A percentile compares a stretch with the other conserved stretches of the same genome.
phyloP scores from a whole-genome alignment of 768 basidiomycete genomes.

The Tylopilus plumbeoviolaceoides region DNA sequence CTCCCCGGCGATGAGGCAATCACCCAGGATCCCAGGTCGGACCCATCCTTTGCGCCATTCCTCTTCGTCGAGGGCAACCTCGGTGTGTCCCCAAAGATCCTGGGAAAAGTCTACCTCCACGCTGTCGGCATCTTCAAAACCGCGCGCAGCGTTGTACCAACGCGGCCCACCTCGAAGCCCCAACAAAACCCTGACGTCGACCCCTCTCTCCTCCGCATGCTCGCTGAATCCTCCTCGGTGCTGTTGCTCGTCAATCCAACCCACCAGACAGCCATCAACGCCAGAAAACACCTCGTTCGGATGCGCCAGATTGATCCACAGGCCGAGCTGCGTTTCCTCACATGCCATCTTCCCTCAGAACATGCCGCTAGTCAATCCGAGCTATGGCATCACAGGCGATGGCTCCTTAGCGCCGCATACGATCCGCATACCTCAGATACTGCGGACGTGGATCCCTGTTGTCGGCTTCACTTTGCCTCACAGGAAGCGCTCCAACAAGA shows the following conservation, averaged over 20 bases:
- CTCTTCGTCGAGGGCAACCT: constrained; percentile 55
- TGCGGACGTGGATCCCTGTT: background rate
- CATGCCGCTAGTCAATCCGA: constrained; percentile 63
- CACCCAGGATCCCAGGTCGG: constrained; percentile 14
- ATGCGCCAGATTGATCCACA: constrained; percentile 32
- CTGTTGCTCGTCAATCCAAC: constrained; percentile 66
- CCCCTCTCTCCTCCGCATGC: constrained; percentile 7
- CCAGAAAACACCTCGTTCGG: constrained; percentile 51
- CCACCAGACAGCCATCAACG: constrained; percentile 64
- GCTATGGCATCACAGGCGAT: constrained; percentile 68
- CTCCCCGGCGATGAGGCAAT: constrained; percentile 53
- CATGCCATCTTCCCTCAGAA: constrained; percentile 46
- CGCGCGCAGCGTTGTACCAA: constrained; percentile 12
- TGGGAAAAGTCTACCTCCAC: constrained; percentile 48
- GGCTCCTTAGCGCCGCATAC: constrained; percentile 45
- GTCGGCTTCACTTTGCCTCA: constrained; percentile 24
- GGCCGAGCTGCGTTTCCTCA: constrained; percentile 46
- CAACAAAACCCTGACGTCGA: constrained; percentile 3
- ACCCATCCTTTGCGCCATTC: constrained; percentile 41
- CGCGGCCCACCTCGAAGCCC: background rate
- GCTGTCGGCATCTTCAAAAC: constrained; percentile 37
- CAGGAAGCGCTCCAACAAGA: constrained; percentile 41
- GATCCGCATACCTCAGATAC: constrained; percentile 13
- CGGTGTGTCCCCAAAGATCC: constrained; percentile 58
- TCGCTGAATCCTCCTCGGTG: constrained; percentile 39